Conservation (phyloP, 2,329 filamentous ascomycete genomes). For the Hirsutella thompsonii region DNA sequence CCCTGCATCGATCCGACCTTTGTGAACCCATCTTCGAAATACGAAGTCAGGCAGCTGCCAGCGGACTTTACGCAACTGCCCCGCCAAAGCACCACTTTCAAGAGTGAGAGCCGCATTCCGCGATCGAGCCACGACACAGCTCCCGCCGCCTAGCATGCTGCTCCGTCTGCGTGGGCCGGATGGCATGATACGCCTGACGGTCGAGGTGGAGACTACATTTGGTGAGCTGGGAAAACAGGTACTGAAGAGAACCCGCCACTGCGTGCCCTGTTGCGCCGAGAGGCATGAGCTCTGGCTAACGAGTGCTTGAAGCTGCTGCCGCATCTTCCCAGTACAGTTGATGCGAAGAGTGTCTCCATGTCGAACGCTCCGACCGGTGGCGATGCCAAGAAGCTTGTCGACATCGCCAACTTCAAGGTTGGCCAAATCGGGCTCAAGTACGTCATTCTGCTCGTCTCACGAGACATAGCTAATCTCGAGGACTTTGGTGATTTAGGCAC, state of each 20-base stretch:
- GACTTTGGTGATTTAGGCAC: conserved; percentile 41
- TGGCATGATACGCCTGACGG: conserved; percentile 77
- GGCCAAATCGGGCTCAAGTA: conserved; percentile 48
- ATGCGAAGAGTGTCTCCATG: conserved; percentile 44
- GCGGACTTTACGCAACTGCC: too few species aligned
- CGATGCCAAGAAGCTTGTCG: conserved; percentile 43
- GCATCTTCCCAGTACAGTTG: conserved; percentile 48
- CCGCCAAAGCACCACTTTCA: not conserved
- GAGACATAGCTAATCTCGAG: conserved; percentile 4
- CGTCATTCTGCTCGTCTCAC: conserved; percentile 6
- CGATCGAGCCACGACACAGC: too few species aligned
- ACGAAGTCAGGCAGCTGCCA: too few species aligned
- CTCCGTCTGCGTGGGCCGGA: conserved; percentile 82
- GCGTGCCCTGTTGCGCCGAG: not conserved
- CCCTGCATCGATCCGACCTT: too few species aligned
- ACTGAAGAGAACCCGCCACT: conserved; percentile 2
- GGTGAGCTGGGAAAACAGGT: conserved; percentile 43
- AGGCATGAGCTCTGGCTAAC: not conserved
- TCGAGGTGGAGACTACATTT: conserved; percentile 66
- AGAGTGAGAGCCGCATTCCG: not conserved
- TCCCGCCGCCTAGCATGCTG: conserved; percentile 45
- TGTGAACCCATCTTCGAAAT: too few species aligned
- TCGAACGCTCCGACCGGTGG: conserved; percentile 47
- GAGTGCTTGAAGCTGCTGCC: conserved; percentile 33
- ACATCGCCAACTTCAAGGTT: conserved; percentile 43